phyloP scores from a whole-genome alignment of 2,329 filamentous ascomycete species.

The Alternaria solani region DNA sequence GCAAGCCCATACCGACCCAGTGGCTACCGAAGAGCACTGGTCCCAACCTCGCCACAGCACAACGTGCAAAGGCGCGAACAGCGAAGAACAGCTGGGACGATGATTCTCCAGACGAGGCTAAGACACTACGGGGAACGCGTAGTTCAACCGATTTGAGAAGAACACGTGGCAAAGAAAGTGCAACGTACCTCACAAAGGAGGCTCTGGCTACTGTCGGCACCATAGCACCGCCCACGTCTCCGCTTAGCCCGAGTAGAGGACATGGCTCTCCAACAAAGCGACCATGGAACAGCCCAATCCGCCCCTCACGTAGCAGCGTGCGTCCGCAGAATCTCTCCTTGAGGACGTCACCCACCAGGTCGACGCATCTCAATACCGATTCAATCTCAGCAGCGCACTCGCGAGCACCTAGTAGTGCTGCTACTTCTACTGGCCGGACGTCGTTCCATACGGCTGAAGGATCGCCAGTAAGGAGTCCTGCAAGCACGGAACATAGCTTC shows the following conservation, averaged over 20 bases:
- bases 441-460: slow-evolving; percentile 32
- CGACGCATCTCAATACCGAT: slow-evolving; percentile 4
- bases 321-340: slow-evolving; percentile 22
- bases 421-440: slow-evolving; percentile 29
- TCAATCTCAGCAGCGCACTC: slow-evolving; percentile 6
- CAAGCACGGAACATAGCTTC: slow-evolving; percentile 30
- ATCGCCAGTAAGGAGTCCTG: slow-evolving; percentile 43
- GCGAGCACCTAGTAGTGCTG: slow-evolving; percentile 26
- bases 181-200: slow-evolving; percentile 42
- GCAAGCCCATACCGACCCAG: slow-evolving; percentile 40
- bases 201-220: slow-evolving; percentile 31
- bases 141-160: slow-evolving; percentile 28
- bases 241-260: slow-evolving; percentile 22
- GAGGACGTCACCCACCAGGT: slow-evolving; percentile 29
- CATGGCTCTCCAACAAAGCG: slow-evolving; percentile 29
- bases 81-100: slow-evolving; percentile 22
- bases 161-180: slow-evolving; percentile 15
- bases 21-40: slow-evolving; percentile 27
- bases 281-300: slow-evolving; percentile 25
- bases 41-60: slow-evolving; percentile 32
- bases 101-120: slow-evolving; percentile 24
- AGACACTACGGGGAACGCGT: slow-evolving; percentile 25
- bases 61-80: slow-evolving; percentile 34
- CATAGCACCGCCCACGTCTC: slow-evolving; percentile 19
- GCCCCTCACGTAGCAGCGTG: slow-evolving; percentile 20